A percentile compares a stretch with the other conserved stretches of the same genome.
These are phyloP conservation scores for Diaporthe citri DNA, from an alignment of 2,329 filamentous ascomycete genomes.

Conservation along the genomic window DNA sequence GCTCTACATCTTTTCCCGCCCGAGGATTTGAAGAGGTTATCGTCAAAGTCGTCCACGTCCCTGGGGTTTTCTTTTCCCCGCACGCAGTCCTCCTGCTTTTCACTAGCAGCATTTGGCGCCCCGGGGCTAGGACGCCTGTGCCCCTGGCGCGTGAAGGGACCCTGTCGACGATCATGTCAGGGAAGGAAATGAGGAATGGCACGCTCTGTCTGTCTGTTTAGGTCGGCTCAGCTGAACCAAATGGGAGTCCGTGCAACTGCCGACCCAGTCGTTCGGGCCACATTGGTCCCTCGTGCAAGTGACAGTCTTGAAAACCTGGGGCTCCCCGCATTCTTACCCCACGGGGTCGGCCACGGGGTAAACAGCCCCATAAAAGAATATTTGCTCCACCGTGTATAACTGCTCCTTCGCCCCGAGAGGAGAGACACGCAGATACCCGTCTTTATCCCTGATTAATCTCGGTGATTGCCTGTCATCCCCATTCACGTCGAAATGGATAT, in stretches of 20 bases:
- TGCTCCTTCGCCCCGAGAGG: background rate
- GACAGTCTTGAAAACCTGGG: background rate
- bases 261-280: slow-evolving; percentile 20
- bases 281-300: background rate
- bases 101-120: background rate
- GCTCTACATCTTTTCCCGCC: slow-evolving; percentile 1
- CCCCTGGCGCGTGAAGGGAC: slow-evolving; percentile 18
- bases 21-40: background rate
- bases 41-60: background rate
- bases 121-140: slow-evolving; percentile 19
- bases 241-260: slow-evolving; percentile 27
- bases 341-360: slow-evolving; percentile 13
- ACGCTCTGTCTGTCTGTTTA: background rate
- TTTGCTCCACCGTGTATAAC: background rate
- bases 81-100: background rate
- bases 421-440: background rate
- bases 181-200: slow-evolving; percentile 3
- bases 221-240: background rate
- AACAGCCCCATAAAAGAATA: background rate
- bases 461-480: too few species aligned
- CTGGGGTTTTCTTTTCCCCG: slow-evolving; percentile 18
- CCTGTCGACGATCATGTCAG: slow-evolving; percentile 17
- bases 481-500: background rate
- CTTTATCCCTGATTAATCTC: background rate
- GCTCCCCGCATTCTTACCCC: slow-evolving; percentile 24